Evolutionary conservation across 371 early-diverging fungal species (phyloP).

Genomic region (Circinella minor): DNA sequence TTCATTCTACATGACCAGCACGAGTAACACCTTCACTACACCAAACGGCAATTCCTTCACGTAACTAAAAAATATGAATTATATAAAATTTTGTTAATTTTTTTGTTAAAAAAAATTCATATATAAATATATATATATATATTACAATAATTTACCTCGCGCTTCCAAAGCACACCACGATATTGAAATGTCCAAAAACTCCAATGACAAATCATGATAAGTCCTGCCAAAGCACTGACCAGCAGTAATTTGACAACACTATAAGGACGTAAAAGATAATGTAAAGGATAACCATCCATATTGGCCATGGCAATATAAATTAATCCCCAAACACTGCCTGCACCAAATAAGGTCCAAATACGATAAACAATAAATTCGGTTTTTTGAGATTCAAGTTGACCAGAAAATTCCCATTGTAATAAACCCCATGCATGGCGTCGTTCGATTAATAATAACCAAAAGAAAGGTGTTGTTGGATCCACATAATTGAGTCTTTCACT

Average conservation of each 20-base stretch:
- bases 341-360: slow-evolving; percentile 63
- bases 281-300: slow-evolving; percentile 45
- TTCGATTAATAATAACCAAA: slow-evolving; percentile 60
- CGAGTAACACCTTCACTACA: slow-evolving; percentile 52
- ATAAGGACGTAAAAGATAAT: slow-evolving; percentile 36
- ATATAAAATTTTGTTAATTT: neutral
- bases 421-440: slow-evolving; percentile 70
- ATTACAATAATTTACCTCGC: slow-evolving; percentile 30
- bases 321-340: slow-evolving; percentile 65
- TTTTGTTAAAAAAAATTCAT: neutral
- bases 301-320: slow-evolving; percentile 57
- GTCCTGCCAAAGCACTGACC: slow-evolving; percentile 59
- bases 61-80: slow-evolving; percentile 16
- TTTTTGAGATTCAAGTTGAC: slow-evolving; percentile 42
- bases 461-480: slow-evolving; percentile 37
- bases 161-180: slow-evolving; percentile 66
- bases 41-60: slow-evolving; percentile 70
- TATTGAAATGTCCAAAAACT: slow-evolving; percentile 74
- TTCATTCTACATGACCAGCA: slow-evolving; percentile 43
- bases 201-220: slow-evolving; percentile 65
- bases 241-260: slow-evolving; percentile 48
- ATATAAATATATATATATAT: too few relatives aligned
- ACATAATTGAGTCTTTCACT: slow-evolving; percentile 38
- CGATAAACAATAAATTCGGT: slow-evolving; percentile 47
- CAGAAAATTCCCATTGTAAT: slow-evolving; percentile 66